Conservation (phyloP, 202 grass and related monocot genomes). For the Sporobolus alterniflorus region DNA sequence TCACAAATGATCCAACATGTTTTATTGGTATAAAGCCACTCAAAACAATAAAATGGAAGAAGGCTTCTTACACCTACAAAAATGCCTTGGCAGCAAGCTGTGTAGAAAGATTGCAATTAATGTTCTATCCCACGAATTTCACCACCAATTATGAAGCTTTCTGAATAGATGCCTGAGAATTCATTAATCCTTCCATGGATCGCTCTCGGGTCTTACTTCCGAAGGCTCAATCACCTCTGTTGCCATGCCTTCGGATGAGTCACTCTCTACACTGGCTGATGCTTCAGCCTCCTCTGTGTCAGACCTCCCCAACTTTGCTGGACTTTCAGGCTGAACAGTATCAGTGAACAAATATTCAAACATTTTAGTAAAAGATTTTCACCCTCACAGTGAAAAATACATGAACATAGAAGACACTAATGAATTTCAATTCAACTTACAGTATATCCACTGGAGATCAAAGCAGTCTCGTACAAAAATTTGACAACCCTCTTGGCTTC, state of each 20-base stretch:
- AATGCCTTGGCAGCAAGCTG: slow-evolving; percentile 14
- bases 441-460: slow-evolving; percentile 98
- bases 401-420: not conserved
- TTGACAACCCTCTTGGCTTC: slow-evolving; percentile 87
- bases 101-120: not conserved
- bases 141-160: not conserved
- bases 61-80: slow-evolving; percentile 35
- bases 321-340: slow-evolving; percentile 76
- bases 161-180: slow-evolving; percentile 5
- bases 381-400: not conserved
- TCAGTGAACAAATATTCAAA: slow-evolving; percentile 11
- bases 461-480: slow-evolving; percentile 81
- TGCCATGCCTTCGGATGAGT: slow-evolving; percentile 16
- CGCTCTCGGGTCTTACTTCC: slow-evolving; percentile 71
- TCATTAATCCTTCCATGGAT: slow-evolving; percentile 80
- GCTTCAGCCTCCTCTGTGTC: slow-evolving; percentile 34
- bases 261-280: not conserved
- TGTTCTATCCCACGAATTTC: slow-evolving; percentile 24
- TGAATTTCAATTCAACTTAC: slow-evolving; percentile 46
- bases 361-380: not conserved
- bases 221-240: slow-evolving; percentile 79
- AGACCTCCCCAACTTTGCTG: slow-evolving; percentile 71
- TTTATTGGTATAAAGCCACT: slow-evolving; percentile 7
- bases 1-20: too few relatives aligned
- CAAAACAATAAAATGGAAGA: slow-evolving; percentile 21